Evolutionary conservation across 2,329 filamentous ascomycete genomes (phyloP).

Genomic region (Epichloe uncinata): DNA sequence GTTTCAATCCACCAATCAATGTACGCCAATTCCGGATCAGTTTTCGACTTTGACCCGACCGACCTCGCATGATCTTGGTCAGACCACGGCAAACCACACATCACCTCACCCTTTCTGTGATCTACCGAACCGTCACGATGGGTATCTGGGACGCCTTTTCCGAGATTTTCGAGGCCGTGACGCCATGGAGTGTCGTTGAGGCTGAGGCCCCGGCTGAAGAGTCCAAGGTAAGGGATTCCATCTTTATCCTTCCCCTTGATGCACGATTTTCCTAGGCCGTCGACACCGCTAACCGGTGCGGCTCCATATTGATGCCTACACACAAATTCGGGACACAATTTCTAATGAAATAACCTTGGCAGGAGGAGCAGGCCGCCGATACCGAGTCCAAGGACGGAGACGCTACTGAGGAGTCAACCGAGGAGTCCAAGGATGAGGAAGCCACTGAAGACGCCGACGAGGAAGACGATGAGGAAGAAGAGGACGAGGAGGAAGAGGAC

Average conservation of each 20-base stretch:
- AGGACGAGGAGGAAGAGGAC: conserved; percentile 49
- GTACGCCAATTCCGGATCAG: conserved; percentile 35
- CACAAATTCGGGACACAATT: neutral
- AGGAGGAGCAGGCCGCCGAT: conserved; percentile 29
- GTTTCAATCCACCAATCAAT: conserved; percentile 29
- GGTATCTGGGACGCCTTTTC: conserved; percentile 53
- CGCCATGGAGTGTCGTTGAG: conserved; percentile 51
- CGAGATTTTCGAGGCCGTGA: conserved; percentile 50
- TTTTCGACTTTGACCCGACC: conserved; percentile 28
- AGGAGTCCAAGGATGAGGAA: conserved; percentile 21
- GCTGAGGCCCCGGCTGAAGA: conserved; percentile 56
- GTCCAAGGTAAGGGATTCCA: conserved; percentile 34
- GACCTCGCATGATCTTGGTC: conserved; percentile 21
- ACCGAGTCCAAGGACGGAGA: conserved; percentile 39
- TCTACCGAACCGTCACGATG: conserved; percentile 36
- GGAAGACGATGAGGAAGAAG: conserved; percentile 37
- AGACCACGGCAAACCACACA: conserved; percentile 19
- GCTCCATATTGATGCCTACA: neutral
- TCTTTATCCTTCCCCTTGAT: neutral
- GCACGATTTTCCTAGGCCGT: neutral
- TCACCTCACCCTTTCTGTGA: conserved; percentile 22
- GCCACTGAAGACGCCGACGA: conserved; percentile 29
- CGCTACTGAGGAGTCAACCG: conserved; percentile 12
- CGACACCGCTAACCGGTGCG: neutral
- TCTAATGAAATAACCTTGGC: neutral